Conservation (phyloP, 768 basidiomycete species). For the Mycena filopes region DNA sequence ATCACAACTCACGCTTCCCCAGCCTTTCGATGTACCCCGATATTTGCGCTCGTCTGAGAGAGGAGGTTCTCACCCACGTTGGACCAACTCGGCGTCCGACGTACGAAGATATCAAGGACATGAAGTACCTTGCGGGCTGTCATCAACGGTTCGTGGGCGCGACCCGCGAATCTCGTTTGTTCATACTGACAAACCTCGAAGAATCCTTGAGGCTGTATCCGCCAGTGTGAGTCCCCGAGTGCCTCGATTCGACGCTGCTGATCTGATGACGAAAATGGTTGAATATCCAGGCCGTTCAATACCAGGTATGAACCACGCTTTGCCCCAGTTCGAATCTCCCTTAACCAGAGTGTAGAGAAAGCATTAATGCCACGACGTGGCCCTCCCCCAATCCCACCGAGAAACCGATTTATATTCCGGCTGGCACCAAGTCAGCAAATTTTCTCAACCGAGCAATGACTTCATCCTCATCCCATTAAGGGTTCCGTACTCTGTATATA, state of each 20-base stretch:
- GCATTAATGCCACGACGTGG: constrained; percentile 44
- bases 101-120: constrained; percentile 64
- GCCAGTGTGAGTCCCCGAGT: constrained; percentile 50
- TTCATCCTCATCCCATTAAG: constrained; percentile 18
- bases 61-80: constrained; percentile 60
- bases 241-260: background rate
- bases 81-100: constrained; percentile 58
- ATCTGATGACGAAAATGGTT: no score
- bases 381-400: constrained; percentile 39
- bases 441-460: background rate
- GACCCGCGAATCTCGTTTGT: no score
- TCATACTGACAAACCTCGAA: constrained; percentile 26
- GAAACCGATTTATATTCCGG: constrained; percentile 50
- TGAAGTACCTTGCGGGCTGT: constrained; percentile 73
- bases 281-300: constrained; percentile 47
- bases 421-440: constrained; percentile 39
- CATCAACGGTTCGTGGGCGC: constrained; percentile 65
- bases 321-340: no score
- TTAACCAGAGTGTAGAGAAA: constrained; percentile 37
- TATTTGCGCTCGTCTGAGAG: constrained; percentile 56
- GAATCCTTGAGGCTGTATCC: constrained; percentile 67
- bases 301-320: no score
- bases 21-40: constrained; percentile 51
- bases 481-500: constrained; percentile 45
- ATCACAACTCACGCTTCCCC: background rate